Percentiles rank a stretch among this genome's conserved stretches.
These are phyloP conservation scores for Ramaria sp. DNA, from an alignment of 768 basidiomycete species.

Conservation along the genomic window DNA sequence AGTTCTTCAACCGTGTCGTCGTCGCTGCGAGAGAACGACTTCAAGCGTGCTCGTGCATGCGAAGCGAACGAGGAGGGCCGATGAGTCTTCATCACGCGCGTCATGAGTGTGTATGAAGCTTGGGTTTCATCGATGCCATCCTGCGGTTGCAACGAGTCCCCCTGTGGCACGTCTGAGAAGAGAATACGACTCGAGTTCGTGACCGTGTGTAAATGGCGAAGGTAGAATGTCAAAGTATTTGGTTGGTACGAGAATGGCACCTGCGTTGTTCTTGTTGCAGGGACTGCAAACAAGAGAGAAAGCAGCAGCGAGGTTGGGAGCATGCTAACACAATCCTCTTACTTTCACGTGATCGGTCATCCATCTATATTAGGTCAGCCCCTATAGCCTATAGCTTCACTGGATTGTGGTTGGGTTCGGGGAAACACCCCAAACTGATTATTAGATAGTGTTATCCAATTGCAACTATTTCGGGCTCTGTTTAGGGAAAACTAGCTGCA, in stretches of 20 bases:
- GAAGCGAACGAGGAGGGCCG: slow-evolving; percentile 33
- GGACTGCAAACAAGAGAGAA: not conserved
- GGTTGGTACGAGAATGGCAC: not conserved
- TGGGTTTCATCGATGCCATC: slow-evolving; percentile 14
- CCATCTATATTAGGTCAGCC: too few relatives aligned
- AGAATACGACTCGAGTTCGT: slow-evolving; percentile 43
- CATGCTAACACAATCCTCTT: too few relatives aligned
- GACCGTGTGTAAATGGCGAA: slow-evolving; percentile 55
- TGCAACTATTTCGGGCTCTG: too few relatives aligned
- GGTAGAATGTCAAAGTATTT: slow-evolving; percentile 36
- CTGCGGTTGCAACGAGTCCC: slow-evolving; percentile 17
- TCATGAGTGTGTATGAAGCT: slow-evolving; percentile 32
- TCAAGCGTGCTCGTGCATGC: slow-evolving; percentile 24
- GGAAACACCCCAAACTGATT: too few relatives aligned
- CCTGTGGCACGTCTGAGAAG: slow-evolving; percentile 40
- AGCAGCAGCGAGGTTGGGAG: not conserved
- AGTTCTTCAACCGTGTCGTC: slow-evolving; percentile 28
- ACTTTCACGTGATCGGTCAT: too few relatives aligned
- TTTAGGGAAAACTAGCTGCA: too few relatives aligned
- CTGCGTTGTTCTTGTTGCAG: not conserved
- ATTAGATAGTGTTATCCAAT: too few relatives aligned
- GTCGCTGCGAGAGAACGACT: slow-evolving; percentile 19
- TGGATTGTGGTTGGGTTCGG: too few relatives aligned
- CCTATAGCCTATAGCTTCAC: too few relatives aligned
- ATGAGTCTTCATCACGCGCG: slow-evolving; percentile 28